phyloP scores from a whole-genome alignment of 495 filamentous ascomycete genomes.

The Platismatia glauca region DNA sequence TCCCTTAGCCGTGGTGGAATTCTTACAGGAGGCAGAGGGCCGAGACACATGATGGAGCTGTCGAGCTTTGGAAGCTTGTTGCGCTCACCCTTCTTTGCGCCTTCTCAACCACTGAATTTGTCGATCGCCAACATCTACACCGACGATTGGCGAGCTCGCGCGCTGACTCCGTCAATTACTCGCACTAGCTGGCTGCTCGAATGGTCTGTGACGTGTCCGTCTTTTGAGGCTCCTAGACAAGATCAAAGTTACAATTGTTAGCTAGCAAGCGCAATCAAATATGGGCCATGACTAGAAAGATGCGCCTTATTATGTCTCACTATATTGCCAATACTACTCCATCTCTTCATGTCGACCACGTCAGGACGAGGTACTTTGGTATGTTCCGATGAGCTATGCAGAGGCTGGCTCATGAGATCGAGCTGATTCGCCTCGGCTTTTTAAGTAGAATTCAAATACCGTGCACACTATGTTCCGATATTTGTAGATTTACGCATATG shows the following conservation, averaged over 20 bases:
- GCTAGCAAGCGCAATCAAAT: neutral
- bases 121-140: neutral
- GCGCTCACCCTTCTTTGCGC: neutral
- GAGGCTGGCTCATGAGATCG: neutral
- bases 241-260: neutral
- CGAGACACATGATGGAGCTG: constrained; percentile 4
- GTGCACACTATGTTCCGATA: constrained; percentile 1
- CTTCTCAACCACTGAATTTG: neutral
- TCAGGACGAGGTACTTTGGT: neutral
- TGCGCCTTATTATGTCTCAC: neutral
- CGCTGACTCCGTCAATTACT: neutral
- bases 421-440: constrained; percentile 6
- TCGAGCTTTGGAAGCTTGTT: neutral
- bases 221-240: neutral
- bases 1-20: constrained; percentile 48
- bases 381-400: neutral
- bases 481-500: constrained; percentile 2
- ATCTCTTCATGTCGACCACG: neutral
- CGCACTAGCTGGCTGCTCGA: neutral
- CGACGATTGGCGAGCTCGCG: neutral
- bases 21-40: constrained; percentile 48
- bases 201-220: neutral
- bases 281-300: neutral
- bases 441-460: constrained; percentile 41
- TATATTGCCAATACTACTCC: neutral